A percentile compares a stretch with the other conserved stretches of the same genome.
phyloP scores from a whole-genome alignment of 1,284 basidiomycete species.

The Sutorius eximius region DNA sequence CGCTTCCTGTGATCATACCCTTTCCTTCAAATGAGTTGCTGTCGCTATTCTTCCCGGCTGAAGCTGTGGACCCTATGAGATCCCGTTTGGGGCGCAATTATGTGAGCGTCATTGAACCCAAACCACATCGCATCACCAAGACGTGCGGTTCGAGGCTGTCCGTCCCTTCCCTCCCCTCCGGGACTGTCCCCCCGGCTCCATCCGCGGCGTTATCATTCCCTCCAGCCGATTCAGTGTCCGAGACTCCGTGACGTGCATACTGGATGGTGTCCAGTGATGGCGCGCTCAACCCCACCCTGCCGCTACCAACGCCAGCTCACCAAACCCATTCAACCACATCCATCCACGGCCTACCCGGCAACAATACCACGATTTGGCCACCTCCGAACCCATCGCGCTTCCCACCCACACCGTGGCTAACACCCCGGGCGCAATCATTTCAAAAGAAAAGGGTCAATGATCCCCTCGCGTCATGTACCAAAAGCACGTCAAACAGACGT shows the following conservation, averaged over 20 bases:
- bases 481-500: constrained; percentile 7
- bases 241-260: constrained; percentile 28
- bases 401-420: constrained; percentile 13
- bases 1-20: constrained; percentile 24
- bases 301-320: constrained; percentile 15
- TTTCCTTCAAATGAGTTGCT: constrained; percentile 20
- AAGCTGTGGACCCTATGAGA: constrained; percentile 14
- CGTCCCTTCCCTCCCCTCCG: neutral
- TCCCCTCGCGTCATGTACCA: constrained; percentile 11
- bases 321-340: constrained; percentile 11
- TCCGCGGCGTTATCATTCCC: constrained; percentile 31
- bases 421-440: constrained; percentile 21
- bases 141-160: constrained; percentile 10
- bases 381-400: constrained; percentile 21
- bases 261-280: neutral
- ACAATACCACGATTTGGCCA: neutral
- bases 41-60: constrained; percentile 16
- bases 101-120: constrained; percentile 5
- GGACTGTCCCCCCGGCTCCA: neutral
- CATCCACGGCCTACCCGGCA: constrained; percentile 11
- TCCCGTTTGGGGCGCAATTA: neutral
- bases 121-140: constrained; percentile 8
- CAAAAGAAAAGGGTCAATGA: constrained; percentile 10
- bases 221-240: constrained; percentile 31
- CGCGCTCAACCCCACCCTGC: constrained; percentile 2